Percentiles rank a stretch among this genome's conserved stretches.
Evolutionary conservation across 495 filamentous ascomycete genomes (phyloP).

Genomic region (Aspergillus kassunensis): DNA sequence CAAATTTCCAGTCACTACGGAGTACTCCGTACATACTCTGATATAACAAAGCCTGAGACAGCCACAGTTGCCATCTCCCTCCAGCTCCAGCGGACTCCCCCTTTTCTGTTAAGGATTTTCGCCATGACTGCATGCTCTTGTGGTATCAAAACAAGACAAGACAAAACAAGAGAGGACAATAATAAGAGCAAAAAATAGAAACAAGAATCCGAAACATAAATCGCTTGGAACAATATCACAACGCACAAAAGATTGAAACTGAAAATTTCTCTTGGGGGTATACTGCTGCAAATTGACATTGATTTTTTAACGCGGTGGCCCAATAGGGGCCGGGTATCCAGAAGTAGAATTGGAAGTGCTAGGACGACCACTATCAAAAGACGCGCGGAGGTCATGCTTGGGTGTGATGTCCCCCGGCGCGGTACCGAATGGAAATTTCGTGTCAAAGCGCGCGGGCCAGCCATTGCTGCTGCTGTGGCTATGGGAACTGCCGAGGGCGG

Average conservation of each 20-base stretch:
- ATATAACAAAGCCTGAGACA: no score
- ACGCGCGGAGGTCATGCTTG: conserved; percentile 73
- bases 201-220: conserved; percentile 24
- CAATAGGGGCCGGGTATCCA: conserved; percentile 88
- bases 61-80: no score
- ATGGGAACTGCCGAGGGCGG: conserved; percentile 55
- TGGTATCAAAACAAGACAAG: conserved; percentile 42
- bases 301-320: conserved; percentile 71
- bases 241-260: conserved; percentile 19
- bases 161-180: no score
- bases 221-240: conserved; percentile 15
- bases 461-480: conserved; percentile 59
- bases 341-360: conserved; percentile 93
- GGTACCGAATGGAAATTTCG: conserved; percentile 63
- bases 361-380: conserved; percentile 85
- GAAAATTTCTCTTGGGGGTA: conserved; percentile 54
- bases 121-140: conserved; percentile 30
- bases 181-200: no score
- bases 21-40: no score
- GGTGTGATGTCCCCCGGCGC: conserved; percentile 77
- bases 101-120: neutral
- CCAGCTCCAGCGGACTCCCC: neutral
- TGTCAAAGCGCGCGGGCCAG: conserved; percentile 59
- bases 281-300: conserved; percentile 59
- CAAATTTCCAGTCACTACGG: no score